phyloP scores from a whole-genome alignment of 805 yeast genomes.

The Zygoascus tannicola region DNA sequence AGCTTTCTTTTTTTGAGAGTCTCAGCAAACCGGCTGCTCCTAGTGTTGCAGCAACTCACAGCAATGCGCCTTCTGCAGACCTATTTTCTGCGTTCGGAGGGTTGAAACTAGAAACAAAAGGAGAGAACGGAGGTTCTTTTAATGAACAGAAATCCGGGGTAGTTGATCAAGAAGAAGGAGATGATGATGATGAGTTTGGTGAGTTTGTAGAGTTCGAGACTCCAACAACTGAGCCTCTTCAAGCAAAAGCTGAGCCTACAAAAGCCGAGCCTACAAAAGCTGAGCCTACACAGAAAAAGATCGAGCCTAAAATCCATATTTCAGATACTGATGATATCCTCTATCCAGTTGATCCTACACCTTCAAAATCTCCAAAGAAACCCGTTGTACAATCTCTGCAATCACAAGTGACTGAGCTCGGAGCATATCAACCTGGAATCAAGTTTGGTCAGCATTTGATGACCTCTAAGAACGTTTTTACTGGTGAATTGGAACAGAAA shows the following conservation, averaged over 20 bases:
- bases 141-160: too few species aligned
- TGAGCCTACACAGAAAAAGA: too few species aligned
- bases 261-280: too few species aligned
- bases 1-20: constrained; percentile 15
- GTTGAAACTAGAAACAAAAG: too few species aligned
- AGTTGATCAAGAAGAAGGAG: neutral
- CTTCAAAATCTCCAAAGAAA: neutral
- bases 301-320: neutral
- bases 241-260: too few species aligned
- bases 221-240: neutral
- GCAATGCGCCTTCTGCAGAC: too few species aligned
- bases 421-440: constrained; percentile 6
- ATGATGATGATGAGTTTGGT: constrained; percentile 36
- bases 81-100: neutral
- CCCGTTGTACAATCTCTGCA: neutral
- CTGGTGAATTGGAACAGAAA: constrained; percentile 2
- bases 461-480: constrained; percentile 1
- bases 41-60: neutral
- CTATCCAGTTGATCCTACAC: neutral
- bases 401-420: constrained; percentile 5
- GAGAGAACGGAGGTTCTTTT: too few species aligned
- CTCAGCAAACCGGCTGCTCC: neutral
- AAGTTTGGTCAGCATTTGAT: constrained; percentile 17
- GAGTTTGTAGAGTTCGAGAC: constrained; percentile 42
- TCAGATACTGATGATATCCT: neutral